A percentile compares a stretch with the other conserved stretches of the same genome.
These are phyloP conservation scores for Diaporthe sp. DNA, from an alignment of 2,329 filamentous ascomycete species.

Conservation along the genomic window DNA sequence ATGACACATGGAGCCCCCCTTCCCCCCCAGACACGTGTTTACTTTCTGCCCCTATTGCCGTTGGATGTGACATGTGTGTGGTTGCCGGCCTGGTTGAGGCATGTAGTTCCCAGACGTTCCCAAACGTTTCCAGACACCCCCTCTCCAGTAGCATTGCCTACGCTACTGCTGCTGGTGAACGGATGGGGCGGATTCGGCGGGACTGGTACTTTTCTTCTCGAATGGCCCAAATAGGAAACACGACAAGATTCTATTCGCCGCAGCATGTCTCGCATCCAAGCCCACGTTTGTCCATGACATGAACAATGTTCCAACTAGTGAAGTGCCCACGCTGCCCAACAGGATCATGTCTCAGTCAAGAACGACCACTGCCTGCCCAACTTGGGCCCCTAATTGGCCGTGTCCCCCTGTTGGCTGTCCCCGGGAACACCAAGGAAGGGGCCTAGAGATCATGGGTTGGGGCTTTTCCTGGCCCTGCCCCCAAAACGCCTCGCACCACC, in stretches of 20 bases:
- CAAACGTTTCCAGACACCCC: not conserved
- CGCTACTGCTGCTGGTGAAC: not conserved
- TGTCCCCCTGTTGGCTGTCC: no score
- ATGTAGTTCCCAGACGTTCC: not conserved
- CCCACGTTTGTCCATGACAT: conserved; percentile 11
- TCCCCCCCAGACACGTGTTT: not conserved
- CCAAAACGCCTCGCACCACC: not conserved
- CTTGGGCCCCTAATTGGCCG: not conserved
- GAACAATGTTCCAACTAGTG: not conserved
- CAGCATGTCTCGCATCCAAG: not conserved
- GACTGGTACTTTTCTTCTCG: not conserved
- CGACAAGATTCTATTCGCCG: not conserved
- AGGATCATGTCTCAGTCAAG: not conserved
- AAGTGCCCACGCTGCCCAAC: not conserved
- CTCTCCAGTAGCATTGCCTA: not conserved
- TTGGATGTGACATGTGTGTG: not conserved
- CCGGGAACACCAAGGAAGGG: not conserved
- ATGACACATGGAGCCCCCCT: conserved; percentile 31
- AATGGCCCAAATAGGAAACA: conserved; percentile 11
- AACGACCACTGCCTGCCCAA: not conserved
- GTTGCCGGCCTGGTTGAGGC: not conserved
- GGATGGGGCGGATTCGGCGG: not conserved
- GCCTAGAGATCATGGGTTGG: conserved; percentile 18
- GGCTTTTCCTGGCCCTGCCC: not conserved
- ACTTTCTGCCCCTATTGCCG: not conserved